Conservation (phyloP, 108 stramenopile genomes). For the Skeletonema tropicum region DNA sequence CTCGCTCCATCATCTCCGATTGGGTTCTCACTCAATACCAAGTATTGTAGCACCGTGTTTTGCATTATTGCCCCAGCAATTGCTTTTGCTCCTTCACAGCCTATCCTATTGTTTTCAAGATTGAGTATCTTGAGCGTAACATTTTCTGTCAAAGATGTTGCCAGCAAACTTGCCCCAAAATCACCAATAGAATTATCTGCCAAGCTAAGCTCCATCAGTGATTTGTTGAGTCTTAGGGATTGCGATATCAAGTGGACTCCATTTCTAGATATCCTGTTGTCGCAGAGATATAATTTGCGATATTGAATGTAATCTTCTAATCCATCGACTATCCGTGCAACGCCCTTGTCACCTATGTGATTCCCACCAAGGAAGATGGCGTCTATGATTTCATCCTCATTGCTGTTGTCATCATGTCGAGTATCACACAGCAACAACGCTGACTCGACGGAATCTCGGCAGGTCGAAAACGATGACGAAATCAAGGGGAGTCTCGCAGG, state of each 20-base stretch:
- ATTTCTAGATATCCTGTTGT: conserved; percentile 16
- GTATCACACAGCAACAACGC: background rate
- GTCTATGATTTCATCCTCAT: too few species aligned
- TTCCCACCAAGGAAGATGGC: too few species aligned
- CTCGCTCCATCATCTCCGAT: conserved; percentile 47
- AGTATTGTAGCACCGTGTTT: conserved; percentile 26
- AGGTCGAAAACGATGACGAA: too few species aligned
- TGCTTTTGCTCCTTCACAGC: conserved; percentile 27
- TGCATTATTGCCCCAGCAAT: conserved; percentile 41
- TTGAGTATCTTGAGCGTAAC: conserved; percentile 44
- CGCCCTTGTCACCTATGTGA: background rate
- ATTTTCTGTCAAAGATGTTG: conserved; percentile 30
- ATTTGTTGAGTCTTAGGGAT: conserved; percentile 39
- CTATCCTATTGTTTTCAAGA: conserved; percentile 59
- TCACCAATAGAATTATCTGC: conserved; percentile 54
- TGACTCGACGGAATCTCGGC: too few species aligned
- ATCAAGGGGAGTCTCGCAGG: too few species aligned
- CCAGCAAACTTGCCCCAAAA: conserved; percentile 37
- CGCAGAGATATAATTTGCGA: conserved; percentile 22
- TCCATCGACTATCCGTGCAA: background rate
- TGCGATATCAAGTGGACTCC: conserved; percentile 48
- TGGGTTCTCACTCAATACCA: conserved; percentile 55
- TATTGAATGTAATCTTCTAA: conserved; percentile 4
- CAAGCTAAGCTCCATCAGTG: conserved; percentile 49
- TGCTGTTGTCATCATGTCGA: too few species aligned